Base-by-base conservation (phyloP, 306 rosid species). In the Rosa multiflora region DNA sequence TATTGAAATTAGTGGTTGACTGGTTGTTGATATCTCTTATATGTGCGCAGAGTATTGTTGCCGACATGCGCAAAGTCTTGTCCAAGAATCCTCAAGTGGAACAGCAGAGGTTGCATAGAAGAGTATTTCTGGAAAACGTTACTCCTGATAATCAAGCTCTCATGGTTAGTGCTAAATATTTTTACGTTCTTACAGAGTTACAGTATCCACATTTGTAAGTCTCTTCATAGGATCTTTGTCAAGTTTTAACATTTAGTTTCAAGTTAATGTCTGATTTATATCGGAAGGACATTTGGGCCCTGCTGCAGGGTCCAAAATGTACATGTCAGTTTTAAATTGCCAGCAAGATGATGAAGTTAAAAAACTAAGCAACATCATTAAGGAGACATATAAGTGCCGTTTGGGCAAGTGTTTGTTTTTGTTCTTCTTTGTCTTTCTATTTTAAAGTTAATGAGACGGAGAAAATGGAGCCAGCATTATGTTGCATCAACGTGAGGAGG, bases 71-170 rank as follows among this genome's bases (percentile, higher is more conserved):
- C 73, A 94, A 94, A 82, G 99, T 92, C 74, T 89, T 94, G 83
- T 94, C 99, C 43, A 94, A 94, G 90, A 92, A 91, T 84, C 97
- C 97, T 75, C 97, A 92, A 82, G 95, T 92, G 75, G 97, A 94
- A 87, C 97, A 94, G 86, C 96, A 89, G 90, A 90, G 88, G 84
- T 82, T 94, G 89, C 98, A 94, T 84, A 84, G 98, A 87, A 92
- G 98, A 85, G 98, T 94, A 70, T 94, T 94, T 87, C 80, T 94
- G 73, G 98, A 94, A n/a, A 85, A 94, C 70, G 77, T 94, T 76
- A 79, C 83, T 82, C 89, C 92, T 67, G 98, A 92, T 75, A 94
- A 86, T 77, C 98, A 94, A 81, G 93, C 97, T 47, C 98, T 94
- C 76, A 49, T 89, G 97, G 98, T 91, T 74, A 84, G 99, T 92